Conservation (phyloP, 73 alveolate species). For the Stentor roeselii region DNA sequence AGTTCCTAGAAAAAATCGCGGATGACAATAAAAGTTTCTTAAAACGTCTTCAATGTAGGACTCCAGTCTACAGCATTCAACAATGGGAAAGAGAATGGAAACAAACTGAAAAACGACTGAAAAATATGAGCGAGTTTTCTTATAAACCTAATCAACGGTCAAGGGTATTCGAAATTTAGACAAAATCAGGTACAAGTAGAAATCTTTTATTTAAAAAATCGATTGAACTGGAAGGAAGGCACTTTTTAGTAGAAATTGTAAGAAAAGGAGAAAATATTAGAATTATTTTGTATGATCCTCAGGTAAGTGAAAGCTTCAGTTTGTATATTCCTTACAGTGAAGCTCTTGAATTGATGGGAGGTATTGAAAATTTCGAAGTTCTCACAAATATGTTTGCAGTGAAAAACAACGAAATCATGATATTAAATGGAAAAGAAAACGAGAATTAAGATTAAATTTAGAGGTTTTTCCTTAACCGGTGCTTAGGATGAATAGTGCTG, state of each 20-base stretch:
- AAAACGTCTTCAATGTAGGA: not conserved
- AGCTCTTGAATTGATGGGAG: not conserved
- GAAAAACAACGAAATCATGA: not conserved
- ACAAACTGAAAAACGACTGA: conserved; percentile 19
- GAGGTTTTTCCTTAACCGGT: too few relatives aligned
- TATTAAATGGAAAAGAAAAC: not conserved
- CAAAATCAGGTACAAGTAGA: conserved; percentile 3
- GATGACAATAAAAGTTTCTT: conserved; percentile 39
- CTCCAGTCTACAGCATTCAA: conserved; percentile 1
- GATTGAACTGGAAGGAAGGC: not conserved
- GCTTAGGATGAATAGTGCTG: too few relatives aligned
- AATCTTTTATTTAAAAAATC: not conserved
- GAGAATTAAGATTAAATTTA: too few relatives aligned
- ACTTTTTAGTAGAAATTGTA: not conserved
- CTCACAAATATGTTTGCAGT: not conserved
- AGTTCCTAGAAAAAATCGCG: conserved; percentile 44
- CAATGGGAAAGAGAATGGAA: conserved; percentile 26
- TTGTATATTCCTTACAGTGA: not conserved
- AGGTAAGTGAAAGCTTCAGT: not conserved
- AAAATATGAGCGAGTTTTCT: conserved; percentile 34
- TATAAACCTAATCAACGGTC: not conserved
- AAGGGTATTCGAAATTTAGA: not conserved
- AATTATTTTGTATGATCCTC: not conserved
- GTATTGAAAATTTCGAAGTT: not conserved
- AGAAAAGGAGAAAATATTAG: not conserved